phyloP scores from a whole-genome alignment of 441 rosid genomes.

The Adansonia rubrostipa region DNA sequence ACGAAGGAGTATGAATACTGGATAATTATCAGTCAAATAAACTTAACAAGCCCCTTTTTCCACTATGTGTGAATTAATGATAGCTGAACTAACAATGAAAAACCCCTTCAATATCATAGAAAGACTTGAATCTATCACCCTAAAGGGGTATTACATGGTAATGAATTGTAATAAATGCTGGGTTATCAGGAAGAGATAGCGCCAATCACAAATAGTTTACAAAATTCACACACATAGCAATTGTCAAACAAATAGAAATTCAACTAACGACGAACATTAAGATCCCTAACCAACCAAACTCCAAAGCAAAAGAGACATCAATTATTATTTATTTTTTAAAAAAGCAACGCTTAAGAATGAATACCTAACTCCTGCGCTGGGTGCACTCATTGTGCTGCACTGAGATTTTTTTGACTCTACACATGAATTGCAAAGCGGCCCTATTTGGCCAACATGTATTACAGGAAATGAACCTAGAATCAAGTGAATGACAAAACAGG shows the following conservation, averaged over 20 bases:
- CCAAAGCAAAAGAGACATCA: constrained; percentile 3
- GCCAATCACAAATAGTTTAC: not conserved
- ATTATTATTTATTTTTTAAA: constrained; percentile 15
- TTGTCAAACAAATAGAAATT: constrained; percentile 10
- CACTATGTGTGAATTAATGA: not conserved
- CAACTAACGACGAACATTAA: not conserved
- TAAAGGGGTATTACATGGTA: not conserved
- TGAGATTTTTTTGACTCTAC: constrained; percentile 55
- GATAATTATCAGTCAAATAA: constrained; percentile 5
- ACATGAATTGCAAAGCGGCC: constrained; percentile 80
- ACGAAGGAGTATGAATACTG: not conserved
- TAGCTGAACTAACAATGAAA: not conserved
- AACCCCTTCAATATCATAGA: constrained; percentile 2
- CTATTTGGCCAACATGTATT: constrained; percentile 67
- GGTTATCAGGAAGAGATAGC: not conserved
- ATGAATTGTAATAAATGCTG: not conserved
- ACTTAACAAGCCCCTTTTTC: not conserved
- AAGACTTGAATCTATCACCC: not conserved
- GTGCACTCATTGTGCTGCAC: constrained; percentile 39
- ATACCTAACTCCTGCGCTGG: constrained; percentile 51
- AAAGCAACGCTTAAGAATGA: constrained; percentile 21
- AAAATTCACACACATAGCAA: not conserved
- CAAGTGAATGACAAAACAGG: constrained; percentile 30
- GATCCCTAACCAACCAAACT: constrained; percentile 5
- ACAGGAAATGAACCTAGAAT: constrained; percentile 67